Evolutionary conservation across 352 stramenopile genomes (phyloP), one percentile per base, ranked within the genome.

Genomic region (Phytophthora kernoviae): DNA sequence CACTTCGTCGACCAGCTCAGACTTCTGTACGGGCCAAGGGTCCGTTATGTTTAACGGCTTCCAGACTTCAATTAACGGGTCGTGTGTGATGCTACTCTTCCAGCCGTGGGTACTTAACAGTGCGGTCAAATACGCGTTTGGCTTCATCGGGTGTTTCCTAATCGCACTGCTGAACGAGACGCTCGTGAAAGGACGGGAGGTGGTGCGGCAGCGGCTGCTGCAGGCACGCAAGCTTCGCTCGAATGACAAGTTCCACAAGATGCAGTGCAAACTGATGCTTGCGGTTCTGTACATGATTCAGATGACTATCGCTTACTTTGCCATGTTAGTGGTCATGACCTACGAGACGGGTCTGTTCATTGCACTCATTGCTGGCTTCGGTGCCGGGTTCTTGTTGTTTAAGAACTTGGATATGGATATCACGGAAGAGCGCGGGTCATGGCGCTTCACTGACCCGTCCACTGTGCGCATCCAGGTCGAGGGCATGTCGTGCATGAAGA

Each of bases 401-500:
- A 94, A 94, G 62, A 86, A 85, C 40, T 58, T 87, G 54, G 82
- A 91, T 41, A 46, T 77, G 47, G 80, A 92, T 54, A 78, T 88
- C 48, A 86, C 79, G 12, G 68, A 86, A 47, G 82, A 90, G 62
- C 84, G 81, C 36, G 84, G 81, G 11, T 75, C 76, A 42, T 91
- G 81, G 81, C 77, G 81, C 17, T 91, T 81, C 58, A 85, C 77
- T 11, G 77, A 91, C 43, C 73, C 73, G 58, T 87, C 81, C n/a
- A 91, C 77, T 10, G 73, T 94, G 39, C 59, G 75, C 11, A 76
- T 96, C 21, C 70, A 73, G 44, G 77, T 98, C 5, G 84, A 96
- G 44, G 91, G 93, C 43, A 97, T 97, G 81, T 98, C 79, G 65
- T 98, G 91, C 49, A 95, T 98, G 82, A 98, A 98, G 54, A 98